Conservation (phyloP, 192 early-diverging fungal species). For the Coemansia asiatica region DNA sequence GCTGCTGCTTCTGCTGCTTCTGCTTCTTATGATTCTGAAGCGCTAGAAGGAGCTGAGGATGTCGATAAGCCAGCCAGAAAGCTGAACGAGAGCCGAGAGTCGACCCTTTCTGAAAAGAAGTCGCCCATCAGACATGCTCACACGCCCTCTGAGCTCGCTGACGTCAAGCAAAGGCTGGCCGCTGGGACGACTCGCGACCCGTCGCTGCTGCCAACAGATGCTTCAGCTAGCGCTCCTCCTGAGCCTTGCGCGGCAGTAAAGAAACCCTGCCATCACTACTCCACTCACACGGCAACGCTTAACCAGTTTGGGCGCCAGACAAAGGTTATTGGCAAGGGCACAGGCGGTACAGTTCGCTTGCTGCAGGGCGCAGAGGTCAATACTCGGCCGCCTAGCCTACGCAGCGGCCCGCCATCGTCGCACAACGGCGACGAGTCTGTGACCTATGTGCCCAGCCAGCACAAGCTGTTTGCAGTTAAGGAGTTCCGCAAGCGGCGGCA, state of each 20-base stretch:
- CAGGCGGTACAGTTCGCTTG: conserved; percentile 71
- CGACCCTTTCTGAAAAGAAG: conserved; percentile 28
- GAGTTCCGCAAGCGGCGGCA: conserved; percentile 71
- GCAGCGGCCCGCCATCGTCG: conserved; percentile 50
- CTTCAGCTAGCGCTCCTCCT: neutral
- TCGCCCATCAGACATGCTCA: conserved; percentile 14
- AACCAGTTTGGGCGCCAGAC: conserved; percentile 64
- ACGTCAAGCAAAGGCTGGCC: conserved; percentile 31
- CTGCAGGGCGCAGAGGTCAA: conserved; percentile 54
- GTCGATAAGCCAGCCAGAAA: neutral
- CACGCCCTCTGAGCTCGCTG: conserved; percentile 26
- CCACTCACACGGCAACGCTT: conserved; percentile 48
- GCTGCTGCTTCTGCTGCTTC: conserved; percentile 7
- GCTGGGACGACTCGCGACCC: conserved; percentile 38
- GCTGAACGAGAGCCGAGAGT: conserved; percentile 10
- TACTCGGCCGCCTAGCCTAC: conserved; percentile 41
- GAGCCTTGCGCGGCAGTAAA: conserved; percentile 13
- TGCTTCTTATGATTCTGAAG: neutral
- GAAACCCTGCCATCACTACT: conserved; percentile 46
- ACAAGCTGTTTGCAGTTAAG: conserved; percentile 73
- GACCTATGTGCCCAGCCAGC: conserved; percentile 54
- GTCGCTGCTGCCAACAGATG: conserved; percentile 11
- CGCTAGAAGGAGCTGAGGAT: neutral
- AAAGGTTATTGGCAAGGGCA: conserved; percentile 67
- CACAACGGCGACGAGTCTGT: conserved; percentile 35